These are phyloP conservation scores for Candida alai DNA, from an alignment of 805 yeast species.

Conservation along the genomic window DNA sequence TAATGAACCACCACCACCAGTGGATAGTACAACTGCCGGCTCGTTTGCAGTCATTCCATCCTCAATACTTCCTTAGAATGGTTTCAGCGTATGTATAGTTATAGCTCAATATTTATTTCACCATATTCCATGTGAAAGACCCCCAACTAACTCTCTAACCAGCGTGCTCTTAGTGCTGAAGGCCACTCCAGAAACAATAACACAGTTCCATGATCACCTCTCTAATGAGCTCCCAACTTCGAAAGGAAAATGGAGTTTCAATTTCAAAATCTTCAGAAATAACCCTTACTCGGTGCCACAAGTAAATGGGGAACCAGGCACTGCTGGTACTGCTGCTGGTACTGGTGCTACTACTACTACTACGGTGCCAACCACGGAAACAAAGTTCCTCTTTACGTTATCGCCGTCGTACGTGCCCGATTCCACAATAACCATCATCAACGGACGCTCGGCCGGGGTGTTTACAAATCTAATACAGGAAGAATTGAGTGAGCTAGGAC, in stretches of 20 bases:
- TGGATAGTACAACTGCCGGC: no score
- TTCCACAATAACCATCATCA: constrained; percentile 46
- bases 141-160: not conserved
- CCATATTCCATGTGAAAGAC: not conserved
- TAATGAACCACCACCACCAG: no score
- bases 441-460: constrained; percentile 36
- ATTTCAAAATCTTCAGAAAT: constrained; percentile 62
- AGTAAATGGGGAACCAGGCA: constrained; percentile 21
- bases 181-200: constrained; percentile 56
- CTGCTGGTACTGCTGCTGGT: no score
- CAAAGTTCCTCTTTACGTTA: constrained; percentile 47
- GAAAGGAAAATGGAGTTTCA: constrained; percentile 65
- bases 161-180: constrained; percentile 36
- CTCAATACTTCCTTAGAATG: constrained; percentile 15
- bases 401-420: constrained; percentile 47
- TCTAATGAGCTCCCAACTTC: constrained; percentile 62
- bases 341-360: no score
- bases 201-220: constrained; percentile 66
- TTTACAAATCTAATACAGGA: constrained; percentile 33
- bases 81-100: constrained; percentile 37
- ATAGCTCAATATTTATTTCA: no score
- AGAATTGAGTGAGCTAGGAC: constrained; percentile 18
- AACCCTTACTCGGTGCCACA: constrained; percentile 52
- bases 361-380: constrained; percentile 32
- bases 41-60: no score